Conservation (phyloP, 495 filamentous ascomycete species). For the Penicillium antarcticum region DNA sequence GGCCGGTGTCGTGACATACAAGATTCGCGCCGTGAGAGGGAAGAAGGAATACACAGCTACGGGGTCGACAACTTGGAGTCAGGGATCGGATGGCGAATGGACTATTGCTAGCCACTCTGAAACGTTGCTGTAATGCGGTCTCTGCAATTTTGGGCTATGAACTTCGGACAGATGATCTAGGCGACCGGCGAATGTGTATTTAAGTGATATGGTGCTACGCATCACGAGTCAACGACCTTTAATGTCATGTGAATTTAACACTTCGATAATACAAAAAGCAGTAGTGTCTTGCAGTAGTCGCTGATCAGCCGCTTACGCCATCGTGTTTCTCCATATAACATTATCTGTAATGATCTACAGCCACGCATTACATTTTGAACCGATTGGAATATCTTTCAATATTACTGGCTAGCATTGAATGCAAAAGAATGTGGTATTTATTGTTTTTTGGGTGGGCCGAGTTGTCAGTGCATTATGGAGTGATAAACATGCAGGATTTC, state of each 20-base stretch:
- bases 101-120: slow-evolving; percentile 36
- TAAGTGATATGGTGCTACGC: slow-evolving; percentile 13
- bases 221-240: slow-evolving; percentile 15
- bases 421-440: too few relatives aligned
- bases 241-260: slow-evolving; percentile 4
- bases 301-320: background rate
- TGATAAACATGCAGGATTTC: too few relatives aligned
- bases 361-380: too few relatives aligned
- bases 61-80: slow-evolving; percentile 42
- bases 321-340: too few relatives aligned
- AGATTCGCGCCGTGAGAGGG: slow-evolving; percentile 26
- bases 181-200: slow-evolving; percentile 5
- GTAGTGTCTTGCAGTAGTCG: background rate
- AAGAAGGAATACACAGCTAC: slow-evolving; percentile 28
- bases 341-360: too few relatives aligned
- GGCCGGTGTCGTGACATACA: slow-evolving; percentile 40
- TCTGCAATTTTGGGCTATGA: background rate
- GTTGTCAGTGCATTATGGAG: too few relatives aligned
- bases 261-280: background rate
- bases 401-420: too few relatives aligned
- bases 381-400: too few relatives aligned
- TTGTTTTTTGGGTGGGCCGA: too few relatives aligned
- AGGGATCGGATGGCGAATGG: slow-evolving; percentile 46
- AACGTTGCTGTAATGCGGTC: slow-evolving; percentile 24
- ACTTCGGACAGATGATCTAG: background rate